These are phyloP conservation scores for Calocybe indica DNA, from an alignment of 768 basidiomycete genomes.

Conservation along the genomic window DNA sequence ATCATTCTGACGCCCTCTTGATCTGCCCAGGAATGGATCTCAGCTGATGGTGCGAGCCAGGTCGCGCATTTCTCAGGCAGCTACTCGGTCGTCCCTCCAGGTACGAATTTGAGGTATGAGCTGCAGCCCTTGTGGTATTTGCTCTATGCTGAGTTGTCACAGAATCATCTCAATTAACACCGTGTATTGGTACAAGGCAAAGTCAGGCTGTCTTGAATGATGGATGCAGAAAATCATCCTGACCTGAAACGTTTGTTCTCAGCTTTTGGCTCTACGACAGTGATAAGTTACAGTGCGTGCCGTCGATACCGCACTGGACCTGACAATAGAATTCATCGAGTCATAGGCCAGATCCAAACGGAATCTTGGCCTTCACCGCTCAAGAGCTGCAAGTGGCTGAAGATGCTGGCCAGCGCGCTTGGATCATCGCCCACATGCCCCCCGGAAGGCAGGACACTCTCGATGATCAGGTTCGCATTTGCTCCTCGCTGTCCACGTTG, in stretches of 20 bases:
- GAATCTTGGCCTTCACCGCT: slow-evolving; percentile 48
- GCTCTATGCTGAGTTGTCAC: slow-evolving; percentile 2
- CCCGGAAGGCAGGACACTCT: slow-evolving; percentile 42
- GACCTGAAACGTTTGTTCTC: neutral
- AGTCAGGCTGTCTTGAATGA: slow-evolving; percentile 25
- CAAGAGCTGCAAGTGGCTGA: slow-evolving; percentile 54
- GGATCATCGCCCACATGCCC: slow-evolving; percentile 60
- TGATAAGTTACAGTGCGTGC: slow-evolving; percentile 35
- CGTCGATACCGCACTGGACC: neutral
- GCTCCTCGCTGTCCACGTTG: neutral
- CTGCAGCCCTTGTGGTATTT: neutral
- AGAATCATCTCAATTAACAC: slow-evolving; percentile 58
- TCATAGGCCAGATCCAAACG: slow-evolving; percentile 50
- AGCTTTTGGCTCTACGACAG: slow-evolving; percentile 61
- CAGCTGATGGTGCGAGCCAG: slow-evolving; percentile 32
- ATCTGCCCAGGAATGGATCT: slow-evolving; percentile 38
- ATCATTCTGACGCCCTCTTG: neutral
- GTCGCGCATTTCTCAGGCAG: slow-evolving; percentile 47
- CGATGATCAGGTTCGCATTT: slow-evolving; percentile 39
- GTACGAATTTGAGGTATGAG: slow-evolving; percentile 41
- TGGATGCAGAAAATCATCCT: neutral
- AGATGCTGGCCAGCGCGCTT: slow-evolving; percentile 50
- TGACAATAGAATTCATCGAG: neutral
- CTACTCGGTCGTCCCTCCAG: slow-evolving; percentile 42
- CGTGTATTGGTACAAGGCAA: slow-evolving; percentile 56